Base-by-base conservation (phyloP, 345 rosid genomes). In the Schrenkiella parvula region DNA sequence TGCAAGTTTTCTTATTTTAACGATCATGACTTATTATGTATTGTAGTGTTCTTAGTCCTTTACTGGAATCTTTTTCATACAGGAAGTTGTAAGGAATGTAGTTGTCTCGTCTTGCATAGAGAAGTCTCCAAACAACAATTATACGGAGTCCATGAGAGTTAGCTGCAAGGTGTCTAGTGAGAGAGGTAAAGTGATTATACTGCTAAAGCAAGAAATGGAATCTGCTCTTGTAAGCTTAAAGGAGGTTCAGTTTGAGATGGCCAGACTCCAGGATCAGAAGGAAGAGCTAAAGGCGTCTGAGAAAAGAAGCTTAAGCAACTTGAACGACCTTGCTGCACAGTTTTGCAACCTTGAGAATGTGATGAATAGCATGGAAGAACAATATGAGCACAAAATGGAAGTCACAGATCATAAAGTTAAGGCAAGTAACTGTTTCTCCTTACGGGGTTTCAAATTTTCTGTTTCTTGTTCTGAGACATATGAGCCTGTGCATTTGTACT, bases 211-310 rank as follows among this genome's bases (percentile, higher is more conserved):
- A 79, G 98, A 89, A 84, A 79, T 88, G 62, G 89, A 82, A 75
- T 87, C 82, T 72, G 98, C 98, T 15, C 80, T 89, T 65, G 82
- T 67, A 68, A 83, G 92, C 80, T 79, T 92, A 71, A 82, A 85
- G 72, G 89, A 87, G 53, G 85, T 92, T 68, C 85, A 84, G 74
- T 57, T 71, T 79, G 91, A 89, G 75, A 83, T 92, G 87, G 75
- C 67, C 68, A 85, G 63, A 78, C 70, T 89, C 56, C 81, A 62
- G 29, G 53, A 61, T 5, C 91, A 85, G 84, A 89, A 88, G 78
- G 86, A 84, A 80, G 84, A 83, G 71, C 79, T 82, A 63, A 15
- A 39, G 80, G 56, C 78, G 38, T 78, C 86, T 39, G 86, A 86
- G 80, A 75, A 87, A 75, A 80, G 69, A 52, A 81, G 80, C 67